Percentiles rank a stretch among this genome's conserved stretches.
Conservation (phyloP, 176 grass and related monocot species). For the bread wheat (Triticum aestivum) region DNA sequence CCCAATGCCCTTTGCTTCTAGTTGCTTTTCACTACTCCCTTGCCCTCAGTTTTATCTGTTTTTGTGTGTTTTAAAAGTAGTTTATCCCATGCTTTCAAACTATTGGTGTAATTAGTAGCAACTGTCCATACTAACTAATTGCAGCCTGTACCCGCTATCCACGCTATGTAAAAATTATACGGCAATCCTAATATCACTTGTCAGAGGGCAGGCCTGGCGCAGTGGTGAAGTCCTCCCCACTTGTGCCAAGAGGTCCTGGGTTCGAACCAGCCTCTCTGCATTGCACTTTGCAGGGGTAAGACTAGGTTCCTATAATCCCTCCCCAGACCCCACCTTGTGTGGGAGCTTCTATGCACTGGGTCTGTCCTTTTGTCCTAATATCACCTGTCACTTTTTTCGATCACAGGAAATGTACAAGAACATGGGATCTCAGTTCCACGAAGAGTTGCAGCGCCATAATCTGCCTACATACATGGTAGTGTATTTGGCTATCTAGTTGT, state of each 20-base stretch:
- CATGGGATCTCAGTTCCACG: slow-evolving; percentile 89
- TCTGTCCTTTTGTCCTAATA: no score
- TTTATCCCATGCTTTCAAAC: background rate
- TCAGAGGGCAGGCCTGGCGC: no score
- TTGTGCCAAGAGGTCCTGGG: no score
- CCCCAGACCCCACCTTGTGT: no score
- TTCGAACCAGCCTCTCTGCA: no score
- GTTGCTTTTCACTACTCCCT: background rate
- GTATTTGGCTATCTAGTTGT: slow-evolving; percentile 10
- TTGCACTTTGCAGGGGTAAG: no score
- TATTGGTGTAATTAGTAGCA: background rate
- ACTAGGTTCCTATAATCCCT: no score
- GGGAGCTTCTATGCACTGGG: no score
- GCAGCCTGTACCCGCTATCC: background rate
- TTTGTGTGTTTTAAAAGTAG: background rate
- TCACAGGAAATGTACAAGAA: slow-evolving; percentile 90
- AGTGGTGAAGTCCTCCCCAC: no score
- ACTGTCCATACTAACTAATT: background rate
- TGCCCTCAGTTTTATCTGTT: background rate
- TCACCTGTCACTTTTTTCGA: slow-evolving; percentile 11
- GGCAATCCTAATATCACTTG: background rate
- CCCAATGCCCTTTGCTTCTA: background rate
- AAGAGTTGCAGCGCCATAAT: slow-evolving; percentile 92
- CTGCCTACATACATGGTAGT: slow-evolving; percentile 83
- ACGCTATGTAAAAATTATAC: background rate